Conservation (phyloP, 164 flowering plant species). For the Protea cynaroides region DNA sequence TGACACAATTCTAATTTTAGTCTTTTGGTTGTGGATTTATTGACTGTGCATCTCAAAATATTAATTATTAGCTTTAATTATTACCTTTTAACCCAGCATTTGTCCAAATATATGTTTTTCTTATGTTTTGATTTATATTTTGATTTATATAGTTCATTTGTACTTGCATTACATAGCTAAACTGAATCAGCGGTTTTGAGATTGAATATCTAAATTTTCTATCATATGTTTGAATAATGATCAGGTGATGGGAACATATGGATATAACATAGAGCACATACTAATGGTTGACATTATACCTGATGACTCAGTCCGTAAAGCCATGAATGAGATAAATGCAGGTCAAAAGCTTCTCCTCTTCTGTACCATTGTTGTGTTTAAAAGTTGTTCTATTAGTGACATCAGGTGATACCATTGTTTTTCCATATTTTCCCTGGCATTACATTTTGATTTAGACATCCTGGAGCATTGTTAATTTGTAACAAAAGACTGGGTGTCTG, state of each 20-base stretch:
- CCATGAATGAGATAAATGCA: conserved; percentile 99
- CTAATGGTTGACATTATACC: conserved; percentile 97
- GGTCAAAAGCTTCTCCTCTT: conserved; percentile 34
- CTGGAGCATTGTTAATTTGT: no score
- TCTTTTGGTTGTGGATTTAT: background rate
- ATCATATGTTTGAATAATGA: conserved; percentile 12
- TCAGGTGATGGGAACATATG: conserved; percentile 97
- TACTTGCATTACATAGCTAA: background rate
- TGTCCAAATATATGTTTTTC: background rate
- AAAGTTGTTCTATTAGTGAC: background rate
- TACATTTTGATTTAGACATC: background rate
- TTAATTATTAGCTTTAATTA: background rate
- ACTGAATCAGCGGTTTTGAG: background rate
- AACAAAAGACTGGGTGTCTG: no score
- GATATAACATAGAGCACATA: conserved; percentile 95
- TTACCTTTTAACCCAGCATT: background rate
- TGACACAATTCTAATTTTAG: no score
- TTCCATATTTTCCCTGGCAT: background rate
- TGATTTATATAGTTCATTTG: background rate
- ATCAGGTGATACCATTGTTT: background rate
- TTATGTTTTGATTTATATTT: background rate
- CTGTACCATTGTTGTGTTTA: background rate
- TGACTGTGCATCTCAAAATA: background rate
- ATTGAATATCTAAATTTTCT: background rate
- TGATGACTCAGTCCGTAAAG: conserved; percentile 83